A percentile compares a stretch with the other conserved stretches of the same genome.
Evolutionary conservation across 148 eudicot species (phyloP).

Genomic region (Chenopodium suecicum): DNA sequence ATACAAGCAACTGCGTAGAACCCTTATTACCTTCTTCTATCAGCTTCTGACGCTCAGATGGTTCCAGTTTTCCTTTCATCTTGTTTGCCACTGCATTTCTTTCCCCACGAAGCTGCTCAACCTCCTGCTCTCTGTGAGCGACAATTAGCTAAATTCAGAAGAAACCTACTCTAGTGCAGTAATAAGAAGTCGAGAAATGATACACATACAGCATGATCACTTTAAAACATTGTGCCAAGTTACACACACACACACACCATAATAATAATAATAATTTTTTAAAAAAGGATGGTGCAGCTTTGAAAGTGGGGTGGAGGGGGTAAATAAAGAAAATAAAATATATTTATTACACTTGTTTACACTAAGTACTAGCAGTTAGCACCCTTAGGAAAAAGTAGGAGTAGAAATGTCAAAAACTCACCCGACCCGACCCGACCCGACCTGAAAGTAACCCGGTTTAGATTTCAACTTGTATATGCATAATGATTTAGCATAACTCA

Average conservation of each 20-base stretch:
- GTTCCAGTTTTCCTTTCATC: constrained; percentile 89
- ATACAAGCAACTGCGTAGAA: constrained; percentile 10
- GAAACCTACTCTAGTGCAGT: constrained; percentile 32
- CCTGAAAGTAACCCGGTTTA: too few relatives aligned
- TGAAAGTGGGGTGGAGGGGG: not conserved
- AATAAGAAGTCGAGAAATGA: not conserved
- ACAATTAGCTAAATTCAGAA: constrained; percentile 67
- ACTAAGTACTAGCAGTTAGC: not conserved
- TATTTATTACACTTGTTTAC: not conserved
- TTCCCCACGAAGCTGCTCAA: constrained; percentile 83
- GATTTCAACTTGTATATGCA: too few relatives aligned
- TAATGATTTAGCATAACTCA: too few relatives aligned
- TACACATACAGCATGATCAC: not conserved
- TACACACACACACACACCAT: too few relatives aligned
- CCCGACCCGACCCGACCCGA: too few relatives aligned
- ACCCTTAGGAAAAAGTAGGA: not conserved
- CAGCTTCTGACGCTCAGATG: constrained; percentile 74
- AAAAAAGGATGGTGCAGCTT: not conserved
- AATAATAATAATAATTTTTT: too few relatives aligned
- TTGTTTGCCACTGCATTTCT: constrained; percentile 90
- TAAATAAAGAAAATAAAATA: not conserved
- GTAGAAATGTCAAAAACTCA: too few relatives aligned
- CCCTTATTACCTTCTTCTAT: constrained; percentile 70
- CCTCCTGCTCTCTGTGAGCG: constrained; percentile 91
- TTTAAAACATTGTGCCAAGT: not conserved